Evolutionary conservation across 306 rosid genomes (phyloP).

Genomic region (Cucurbita maxima): DNA sequence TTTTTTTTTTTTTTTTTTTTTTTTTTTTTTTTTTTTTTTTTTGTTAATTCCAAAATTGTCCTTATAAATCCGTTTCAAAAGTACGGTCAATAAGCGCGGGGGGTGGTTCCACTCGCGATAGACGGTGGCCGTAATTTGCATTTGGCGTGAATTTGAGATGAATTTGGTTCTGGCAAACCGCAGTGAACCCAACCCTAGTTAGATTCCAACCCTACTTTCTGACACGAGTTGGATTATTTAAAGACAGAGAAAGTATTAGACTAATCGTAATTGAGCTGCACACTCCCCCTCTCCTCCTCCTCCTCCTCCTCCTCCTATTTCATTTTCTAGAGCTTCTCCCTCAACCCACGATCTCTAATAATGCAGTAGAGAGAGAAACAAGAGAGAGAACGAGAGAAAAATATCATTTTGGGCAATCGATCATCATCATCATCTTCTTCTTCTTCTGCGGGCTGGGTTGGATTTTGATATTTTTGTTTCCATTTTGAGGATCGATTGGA

Average conservation of each 20-base stretch:
- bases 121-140: slow-evolving; percentile 6
- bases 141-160: slow-evolving; percentile 9
- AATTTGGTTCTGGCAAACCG: neutral
- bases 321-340: neutral
- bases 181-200: slow-evolving; percentile 10
- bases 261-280: neutral
- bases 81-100: neutral
- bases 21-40: neutral
- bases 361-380: neutral
- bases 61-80: neutral
- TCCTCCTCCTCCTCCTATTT: neutral
- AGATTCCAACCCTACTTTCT: neutral
- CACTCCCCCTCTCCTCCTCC: neutral
- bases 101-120: neutral
- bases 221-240: slow-evolving; percentile 11
- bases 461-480: neutral
- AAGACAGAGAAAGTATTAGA: slow-evolving; percentile 4
- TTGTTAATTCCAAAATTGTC: neutral
- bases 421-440: neutral
- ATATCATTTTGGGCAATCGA: neutral
- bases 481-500: neutral
- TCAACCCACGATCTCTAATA: neutral
- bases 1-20: neutral
- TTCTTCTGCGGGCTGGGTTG: neutral
- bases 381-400: neutral